These are phyloP conservation scores for Ganoderma multipileum DNA, from an alignment of 1,284 basidiomycete genomes.

Conservation along the genomic window DNA sequence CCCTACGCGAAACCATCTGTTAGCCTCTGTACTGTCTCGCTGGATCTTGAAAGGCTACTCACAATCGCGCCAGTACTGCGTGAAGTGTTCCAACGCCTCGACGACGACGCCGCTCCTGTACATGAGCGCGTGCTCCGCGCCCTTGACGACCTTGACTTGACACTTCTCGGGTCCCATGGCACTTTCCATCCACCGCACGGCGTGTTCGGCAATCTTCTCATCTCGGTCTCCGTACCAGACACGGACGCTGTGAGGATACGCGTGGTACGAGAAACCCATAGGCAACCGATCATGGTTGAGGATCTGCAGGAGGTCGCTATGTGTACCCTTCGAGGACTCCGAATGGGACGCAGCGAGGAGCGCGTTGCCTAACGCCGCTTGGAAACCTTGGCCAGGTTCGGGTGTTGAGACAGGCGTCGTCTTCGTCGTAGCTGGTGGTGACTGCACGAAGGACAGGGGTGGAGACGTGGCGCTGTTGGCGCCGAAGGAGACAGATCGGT, in stretches of 20 bases:
- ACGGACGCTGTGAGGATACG: slow-evolving; percentile 80
- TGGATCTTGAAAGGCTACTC: slow-evolving; percentile 12
- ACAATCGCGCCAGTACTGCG: slow-evolving; percentile 62
- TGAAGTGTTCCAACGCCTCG: slow-evolving; percentile 81
- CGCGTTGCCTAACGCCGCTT: slow-evolving; percentile 81
- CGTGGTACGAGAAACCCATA: slow-evolving; percentile 84
- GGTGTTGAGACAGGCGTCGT: slow-evolving; percentile 32
- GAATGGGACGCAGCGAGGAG: slow-evolving; percentile 94
- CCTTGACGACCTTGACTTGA: slow-evolving; percentile 81
- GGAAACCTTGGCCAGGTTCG: slow-evolving; percentile 51
- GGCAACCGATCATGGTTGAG: slow-evolving; percentile 86
- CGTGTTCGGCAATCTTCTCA: slow-evolving; percentile 90
- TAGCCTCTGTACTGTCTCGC: not conserved
- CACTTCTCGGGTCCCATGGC: slow-evolving; percentile 82
- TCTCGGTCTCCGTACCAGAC: slow-evolving; percentile 96
- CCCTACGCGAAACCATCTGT: slow-evolving; percentile 10
- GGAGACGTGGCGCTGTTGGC: slow-evolving; percentile 43
- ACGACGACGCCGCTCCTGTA: slow-evolving; percentile 88
- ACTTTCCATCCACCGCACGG: slow-evolving; percentile 90
- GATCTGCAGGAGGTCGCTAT: slow-evolving; percentile 90
- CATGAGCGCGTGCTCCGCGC: slow-evolving; percentile 93
- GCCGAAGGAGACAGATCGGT: slow-evolving; percentile 72
- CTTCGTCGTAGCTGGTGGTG: slow-evolving; percentile 28
- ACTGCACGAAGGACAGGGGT: slow-evolving; percentile 57
- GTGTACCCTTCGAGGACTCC: slow-evolving; percentile 90